A percentile compares a stretch with the other conserved stretches of the same genome.
Evolutionary conservation across 805 yeast species (phyloP).

Genomic region (Saccharomycopsis malanga): DNA sequence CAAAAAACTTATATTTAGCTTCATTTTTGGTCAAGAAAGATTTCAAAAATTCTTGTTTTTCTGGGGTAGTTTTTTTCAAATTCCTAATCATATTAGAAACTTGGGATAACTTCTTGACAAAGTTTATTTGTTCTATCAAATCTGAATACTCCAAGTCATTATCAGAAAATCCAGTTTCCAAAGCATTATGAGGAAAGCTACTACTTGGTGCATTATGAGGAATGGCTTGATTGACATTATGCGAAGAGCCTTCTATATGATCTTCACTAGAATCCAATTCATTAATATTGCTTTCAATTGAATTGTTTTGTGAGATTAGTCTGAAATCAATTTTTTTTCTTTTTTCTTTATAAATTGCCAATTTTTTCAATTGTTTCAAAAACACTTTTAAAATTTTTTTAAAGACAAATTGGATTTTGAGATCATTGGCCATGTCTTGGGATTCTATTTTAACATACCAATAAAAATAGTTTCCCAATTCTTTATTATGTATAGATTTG

Average conservation of each 20-base stretch:
- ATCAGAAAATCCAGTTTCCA: constrained; percentile 8
- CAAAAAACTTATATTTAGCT: constrained; percentile 28
- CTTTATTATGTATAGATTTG: constrained; percentile 56
- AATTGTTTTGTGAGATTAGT: constrained; percentile 13
- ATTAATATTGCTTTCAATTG: constrained; percentile 11
- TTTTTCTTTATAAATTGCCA: not conserved
- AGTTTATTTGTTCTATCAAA: constrained; percentile 48
- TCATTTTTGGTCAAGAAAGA: constrained; percentile 37
- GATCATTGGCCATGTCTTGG: constrained; percentile 49
- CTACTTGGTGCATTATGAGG: not conserved
- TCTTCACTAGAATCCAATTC: constrained; percentile 6
- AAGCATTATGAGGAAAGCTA: not conserved
- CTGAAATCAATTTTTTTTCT: constrained; percentile 10
- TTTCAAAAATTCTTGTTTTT: constrained; percentile 64
- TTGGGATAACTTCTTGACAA: constrained; percentile 57
- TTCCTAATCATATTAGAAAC: constrained; percentile 58
- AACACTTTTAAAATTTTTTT: constrained; percentile 43
- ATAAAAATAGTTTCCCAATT: constrained; percentile 75
- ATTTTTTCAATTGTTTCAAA: constrained; percentile 25
- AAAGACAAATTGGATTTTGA: constrained; percentile 28
- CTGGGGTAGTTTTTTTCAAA: constrained; percentile 64
- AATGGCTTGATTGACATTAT: constrained; percentile 4
- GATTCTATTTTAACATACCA: constrained; percentile 91
- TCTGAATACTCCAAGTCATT: constrained; percentile 24
- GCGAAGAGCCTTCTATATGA: not conserved